Percentiles rank a stretch among this genome's conserved stretches.
Conservation (phyloP, 768 basidiomycete species). For the Tricholoma terreum region DNA sequence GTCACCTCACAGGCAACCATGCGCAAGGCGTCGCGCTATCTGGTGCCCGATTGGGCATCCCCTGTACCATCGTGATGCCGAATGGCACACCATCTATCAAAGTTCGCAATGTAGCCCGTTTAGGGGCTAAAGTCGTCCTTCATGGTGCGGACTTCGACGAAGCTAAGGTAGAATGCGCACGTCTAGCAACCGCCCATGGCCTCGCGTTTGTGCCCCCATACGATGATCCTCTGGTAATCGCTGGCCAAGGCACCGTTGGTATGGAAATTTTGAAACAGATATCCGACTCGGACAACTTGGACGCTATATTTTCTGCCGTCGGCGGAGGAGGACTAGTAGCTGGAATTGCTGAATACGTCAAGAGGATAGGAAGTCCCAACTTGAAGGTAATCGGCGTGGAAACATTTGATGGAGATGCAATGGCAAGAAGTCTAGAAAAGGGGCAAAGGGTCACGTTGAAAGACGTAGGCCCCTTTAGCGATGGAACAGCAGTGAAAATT, state of each 20-base stretch:
- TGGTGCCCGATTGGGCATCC: slow-evolving; percentile 81
- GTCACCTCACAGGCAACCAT: slow-evolving; percentile 75
- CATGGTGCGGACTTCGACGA: slow-evolving; percentile 94
- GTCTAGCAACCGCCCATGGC: slow-evolving; percentile 71
- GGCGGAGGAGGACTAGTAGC: slow-evolving; percentile 92
- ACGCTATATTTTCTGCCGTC: slow-evolving; percentile 86
- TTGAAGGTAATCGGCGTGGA: slow-evolving; percentile 89
- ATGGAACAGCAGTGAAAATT: slow-evolving; percentile 94
- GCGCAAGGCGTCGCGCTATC: slow-evolving; percentile 98
- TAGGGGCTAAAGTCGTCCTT: slow-evolving; percentile 93
- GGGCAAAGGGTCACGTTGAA: slow-evolving; percentile 80
- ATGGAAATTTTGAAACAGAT: slow-evolving; percentile 94
- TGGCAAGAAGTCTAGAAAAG: slow-evolving; percentile 75
- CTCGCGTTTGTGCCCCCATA: slow-evolving; percentile 94
- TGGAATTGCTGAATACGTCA: slow-evolving; percentile 91
- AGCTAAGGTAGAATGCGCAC: slow-evolving; percentile 91
- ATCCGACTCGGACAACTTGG: slow-evolving; percentile 68
- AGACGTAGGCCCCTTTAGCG: slow-evolving; percentile 95
- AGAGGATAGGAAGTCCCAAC: slow-evolving; percentile 82
- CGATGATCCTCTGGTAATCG: slow-evolving; percentile 95
- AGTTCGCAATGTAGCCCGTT: slow-evolving; percentile 88
- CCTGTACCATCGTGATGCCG: slow-evolving; percentile 99
- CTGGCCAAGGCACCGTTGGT: slow-evolving; percentile 93
- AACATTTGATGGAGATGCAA: slow-evolving; percentile 92
- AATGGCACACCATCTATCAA: slow-evolving; percentile 94